Percentiles rank a stretch among this genome's conserved stretches.
These are phyloP conservation scores for Fragaria ananassa DNA, from an alignment of 306 rosid genomes.

Conservation along the genomic window DNA sequence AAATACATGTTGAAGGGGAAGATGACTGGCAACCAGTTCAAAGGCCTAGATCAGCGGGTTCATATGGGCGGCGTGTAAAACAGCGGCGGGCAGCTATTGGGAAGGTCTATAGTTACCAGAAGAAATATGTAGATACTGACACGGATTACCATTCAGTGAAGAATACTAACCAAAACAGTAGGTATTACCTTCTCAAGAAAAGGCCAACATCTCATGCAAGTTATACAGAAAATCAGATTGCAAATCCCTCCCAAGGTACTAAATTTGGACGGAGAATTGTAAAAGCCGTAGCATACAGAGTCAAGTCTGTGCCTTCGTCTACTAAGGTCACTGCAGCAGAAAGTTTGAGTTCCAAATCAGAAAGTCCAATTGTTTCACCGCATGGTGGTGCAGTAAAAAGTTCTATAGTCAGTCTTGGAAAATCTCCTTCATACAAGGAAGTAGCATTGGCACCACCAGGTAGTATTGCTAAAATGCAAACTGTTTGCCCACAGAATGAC, in stretches of 20 bases:
- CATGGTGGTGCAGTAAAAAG: slow-evolving; percentile 55
- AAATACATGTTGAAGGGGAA: slow-evolving; percentile 70
- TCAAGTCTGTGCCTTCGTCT: slow-evolving; percentile 66
- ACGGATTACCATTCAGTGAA: slow-evolving; percentile 45
- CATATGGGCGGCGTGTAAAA: slow-evolving; percentile 65
- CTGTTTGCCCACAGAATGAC: slow-evolving; percentile 51
- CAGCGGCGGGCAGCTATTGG: slow-evolving; percentile 81
- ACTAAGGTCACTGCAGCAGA: slow-evolving; percentile 41
- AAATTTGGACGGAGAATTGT: slow-evolving; percentile 78
- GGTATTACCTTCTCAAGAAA: slow-evolving; percentile 70
- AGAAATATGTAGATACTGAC: slow-evolving; percentile 62
- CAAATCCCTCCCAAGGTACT: slow-evolving; percentile 62
- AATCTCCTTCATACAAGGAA: slow-evolving; percentile 97
- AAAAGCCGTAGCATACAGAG: slow-evolving; percentile 77
- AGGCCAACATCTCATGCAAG: slow-evolving; percentile 67
- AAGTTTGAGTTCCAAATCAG: slow-evolving; percentile 36
- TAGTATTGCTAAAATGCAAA: slow-evolving; percentile 66
- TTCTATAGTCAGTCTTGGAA: slow-evolving; percentile 70
- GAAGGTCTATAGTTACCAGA: slow-evolving; percentile 73
- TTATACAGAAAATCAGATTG: slow-evolving; percentile 52
- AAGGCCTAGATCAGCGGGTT: slow-evolving; percentile 84
- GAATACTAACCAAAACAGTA: slow-evolving; percentile 53
- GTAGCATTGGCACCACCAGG: slow-evolving; percentile 99
- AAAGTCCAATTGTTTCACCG: slow-evolving; percentile 36
- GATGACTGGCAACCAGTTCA: slow-evolving; percentile 99